Conservation (phyloP, 1,284 basidiomycete species). For the Irpex sp. region DNA sequence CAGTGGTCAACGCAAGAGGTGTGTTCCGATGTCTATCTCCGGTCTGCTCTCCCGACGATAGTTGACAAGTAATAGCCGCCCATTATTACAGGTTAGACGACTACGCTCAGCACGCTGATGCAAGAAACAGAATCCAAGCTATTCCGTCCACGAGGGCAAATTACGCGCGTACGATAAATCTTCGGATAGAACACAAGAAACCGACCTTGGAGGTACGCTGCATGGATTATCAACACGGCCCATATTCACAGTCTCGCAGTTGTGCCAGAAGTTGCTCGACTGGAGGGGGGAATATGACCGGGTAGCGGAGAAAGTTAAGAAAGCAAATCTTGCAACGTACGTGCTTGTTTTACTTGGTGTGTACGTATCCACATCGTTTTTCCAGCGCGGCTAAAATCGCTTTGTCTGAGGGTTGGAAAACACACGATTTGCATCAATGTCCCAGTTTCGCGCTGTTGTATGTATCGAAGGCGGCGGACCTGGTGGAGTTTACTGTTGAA, state of each 20-base stretch:
- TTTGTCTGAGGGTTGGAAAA: not conserved
- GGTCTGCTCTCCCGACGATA: no score
- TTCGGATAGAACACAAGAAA: not conserved
- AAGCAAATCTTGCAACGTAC: conserved; percentile 11
- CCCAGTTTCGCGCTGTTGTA: conserved; percentile 16
- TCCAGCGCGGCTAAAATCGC: not conserved
- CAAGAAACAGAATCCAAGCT: not conserved
- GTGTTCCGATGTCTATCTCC: not conserved
- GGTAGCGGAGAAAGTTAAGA: not conserved
- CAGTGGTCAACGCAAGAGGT: conserved; percentile 12
- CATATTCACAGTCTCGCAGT: conserved; percentile 5
- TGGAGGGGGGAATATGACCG: conserved; percentile 9
- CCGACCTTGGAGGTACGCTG: not conserved
- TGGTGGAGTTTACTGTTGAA: conserved; percentile 8
- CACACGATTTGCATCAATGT: not conserved
- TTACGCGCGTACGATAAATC: not conserved
- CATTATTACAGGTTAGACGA: conserved; percentile 15
- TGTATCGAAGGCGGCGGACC: conserved; percentile 16
- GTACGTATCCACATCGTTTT: not conserved
- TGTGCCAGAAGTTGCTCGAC: conserved; percentile 3
- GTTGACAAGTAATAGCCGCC: not conserved
- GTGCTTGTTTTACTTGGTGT: not conserved
- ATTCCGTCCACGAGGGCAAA: not conserved
- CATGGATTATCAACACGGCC: not conserved
- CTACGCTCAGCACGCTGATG: conserved; percentile 6